These are phyloP conservation scores for Coemansia sp. DNA, from an alignment of 192 early-diverging fungal species.

Conservation along the genomic window DNA sequence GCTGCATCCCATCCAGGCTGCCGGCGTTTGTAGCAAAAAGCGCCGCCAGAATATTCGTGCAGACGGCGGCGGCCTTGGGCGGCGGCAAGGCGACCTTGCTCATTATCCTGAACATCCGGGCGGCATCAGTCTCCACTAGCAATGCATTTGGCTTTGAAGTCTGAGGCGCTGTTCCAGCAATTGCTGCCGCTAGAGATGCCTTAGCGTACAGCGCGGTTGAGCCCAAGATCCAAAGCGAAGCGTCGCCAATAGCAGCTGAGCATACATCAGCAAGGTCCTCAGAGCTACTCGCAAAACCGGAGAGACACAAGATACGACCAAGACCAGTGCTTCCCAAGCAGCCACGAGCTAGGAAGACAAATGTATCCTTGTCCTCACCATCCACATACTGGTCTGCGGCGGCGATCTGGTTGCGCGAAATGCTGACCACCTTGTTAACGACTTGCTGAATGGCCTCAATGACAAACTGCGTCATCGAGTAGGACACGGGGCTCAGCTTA, in stretches of 20 bases:
- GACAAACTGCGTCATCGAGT: constrained; percentile 28
- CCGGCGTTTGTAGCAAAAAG: constrained; percentile 8
- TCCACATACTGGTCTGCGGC: neutral
- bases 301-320: constrained; percentile 12
- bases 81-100: constrained; percentile 33
- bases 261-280: neutral
- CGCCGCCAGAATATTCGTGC: constrained; percentile 5
- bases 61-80: constrained; percentile 11
- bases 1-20: neutral
- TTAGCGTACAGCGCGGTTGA: constrained; percentile 1
- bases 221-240: constrained; percentile 12
- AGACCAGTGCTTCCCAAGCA: constrained; percentile 23
- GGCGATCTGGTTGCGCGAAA: neutral
- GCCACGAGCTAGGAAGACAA: constrained; percentile 12
- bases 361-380: neutral
- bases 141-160: neutral
- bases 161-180: neutral
- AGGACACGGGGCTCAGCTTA: constrained; percentile 23
- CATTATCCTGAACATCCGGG: constrained; percentile 44
- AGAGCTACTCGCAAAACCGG: constrained; percentile 12
- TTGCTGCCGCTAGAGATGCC: constrained; percentile 11
- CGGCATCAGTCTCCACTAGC: constrained; percentile 27
- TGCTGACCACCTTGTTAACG: neutral
- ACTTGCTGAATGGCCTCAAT: constrained; percentile 16
- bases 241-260: no score